Conservation (phyloP, 177 flowering plant genomes). For the Telopea speciosissima region DNA sequence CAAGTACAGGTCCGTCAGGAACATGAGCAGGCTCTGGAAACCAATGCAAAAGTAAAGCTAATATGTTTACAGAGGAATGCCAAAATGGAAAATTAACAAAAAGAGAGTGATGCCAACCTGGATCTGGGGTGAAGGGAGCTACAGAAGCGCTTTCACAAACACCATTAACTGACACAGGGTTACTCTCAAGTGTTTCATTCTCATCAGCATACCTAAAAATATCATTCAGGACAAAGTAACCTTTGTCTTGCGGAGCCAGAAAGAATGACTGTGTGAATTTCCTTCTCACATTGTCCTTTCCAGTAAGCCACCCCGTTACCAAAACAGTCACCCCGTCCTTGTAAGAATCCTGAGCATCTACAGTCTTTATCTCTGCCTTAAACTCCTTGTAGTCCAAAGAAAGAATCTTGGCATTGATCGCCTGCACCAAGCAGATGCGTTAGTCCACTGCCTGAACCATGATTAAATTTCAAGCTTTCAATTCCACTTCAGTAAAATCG, state of each 20-base stretch:
- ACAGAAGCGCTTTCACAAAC: conserved; percentile 18
- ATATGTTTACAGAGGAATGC: not conserved
- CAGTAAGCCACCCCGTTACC: conserved; percentile 76
- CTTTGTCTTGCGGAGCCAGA: conserved; percentile 85
- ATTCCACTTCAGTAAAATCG: not conserved
- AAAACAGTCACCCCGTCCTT: conserved; percentile 63
- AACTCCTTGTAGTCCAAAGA: conserved; percentile 51
- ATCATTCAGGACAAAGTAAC: conserved; percentile 77
- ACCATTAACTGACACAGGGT: conserved; percentile 15
- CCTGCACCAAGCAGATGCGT: conserved; percentile 38
- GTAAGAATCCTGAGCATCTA: conserved; percentile 77
- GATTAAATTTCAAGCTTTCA: not conserved
- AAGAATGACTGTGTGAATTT: conserved; percentile 77
- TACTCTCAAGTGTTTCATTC: conserved; percentile 21
- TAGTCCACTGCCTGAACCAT: not conserved
- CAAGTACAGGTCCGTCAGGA: conserved; percentile 29
- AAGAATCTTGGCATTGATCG: conserved; percentile 66
- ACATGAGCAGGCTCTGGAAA: conserved; percentile 39
- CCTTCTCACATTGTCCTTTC: conserved; percentile 54
- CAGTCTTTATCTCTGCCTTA: conserved; percentile 76
- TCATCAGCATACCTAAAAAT: conserved; percentile 69
- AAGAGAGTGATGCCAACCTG: conserved; percentile 30
- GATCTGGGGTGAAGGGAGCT: conserved; percentile 29
- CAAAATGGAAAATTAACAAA: not conserved
- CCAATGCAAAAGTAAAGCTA: conserved; percentile 5